Base-by-base conservation (phyloP, 306 rosid species). In the barrel medic (Medicago truncatula) region DNA sequence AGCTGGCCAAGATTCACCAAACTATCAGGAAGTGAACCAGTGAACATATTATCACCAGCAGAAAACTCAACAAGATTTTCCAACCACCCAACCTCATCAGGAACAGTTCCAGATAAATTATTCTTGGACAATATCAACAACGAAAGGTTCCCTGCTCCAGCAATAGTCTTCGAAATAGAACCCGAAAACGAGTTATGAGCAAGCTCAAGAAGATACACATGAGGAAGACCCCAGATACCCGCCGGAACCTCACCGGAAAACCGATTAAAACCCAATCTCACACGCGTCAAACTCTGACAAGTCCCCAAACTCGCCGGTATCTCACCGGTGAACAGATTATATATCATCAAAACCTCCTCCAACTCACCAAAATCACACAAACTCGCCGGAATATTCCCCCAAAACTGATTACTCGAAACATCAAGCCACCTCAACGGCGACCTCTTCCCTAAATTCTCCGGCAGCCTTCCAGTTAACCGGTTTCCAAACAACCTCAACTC, bases 221-320 rank as follows among this genome's bases (percentile, higher is more conserved):
- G 87, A 0, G 97, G 92, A 1, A 92, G 89, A 1, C 97, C 97
- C 99, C 99, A 95, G 11, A 95, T 44, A 6, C 88, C 87, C 3
- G 84, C 91, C 53, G 99, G 99, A 28, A 95, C 90, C 63, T 90
- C 87, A 31, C 99, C 99, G 71, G 91, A 76, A 0, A 92, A 73
- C 11, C 85, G 61, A 67, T 95, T 95, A 73, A 41, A 75, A 1
- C 90, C 96, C 1, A 95, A 21, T 1, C 99, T 79, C 14, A 95
- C 85, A 16, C 97, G 86, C 3, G 72, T 82, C 83, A 95, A 63
- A 65, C 89, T 86, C 70, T 60, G 92, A 61, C 97, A 95, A 58
- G 87, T 86, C 1, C 91, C 96, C 16, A 95, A 23, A 39, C 85
- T 82, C 23, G 86, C 83, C 75, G 99, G 99, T 58, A 95, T 76